Evolutionary conservation across 805 yeast genomes (phyloP).

Genomic region (Candida vartiovaarae): DNA sequence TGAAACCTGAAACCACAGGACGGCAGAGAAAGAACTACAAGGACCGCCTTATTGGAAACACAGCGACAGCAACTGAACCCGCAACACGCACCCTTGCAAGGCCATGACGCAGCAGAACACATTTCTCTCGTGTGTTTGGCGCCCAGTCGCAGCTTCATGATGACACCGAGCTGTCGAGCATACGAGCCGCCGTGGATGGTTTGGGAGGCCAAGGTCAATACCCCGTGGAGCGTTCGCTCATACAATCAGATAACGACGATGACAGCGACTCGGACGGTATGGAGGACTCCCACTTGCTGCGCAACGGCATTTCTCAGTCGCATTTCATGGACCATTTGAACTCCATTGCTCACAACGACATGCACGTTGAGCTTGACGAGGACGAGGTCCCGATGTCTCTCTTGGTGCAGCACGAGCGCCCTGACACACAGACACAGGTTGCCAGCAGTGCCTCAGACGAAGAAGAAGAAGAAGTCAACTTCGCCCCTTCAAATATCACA

Average conservation of each 20-base stretch:
- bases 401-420: slow-evolving; percentile 12
- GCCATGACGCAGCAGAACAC: slow-evolving; percentile 27
- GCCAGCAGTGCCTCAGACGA: not conserved
- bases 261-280: not conserved
- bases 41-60: too few species aligned
- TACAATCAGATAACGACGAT: slow-evolving; percentile 18
- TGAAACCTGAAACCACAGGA: too few species aligned
- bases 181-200: slow-evolving; percentile 10
- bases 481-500: slow-evolving; percentile 3
- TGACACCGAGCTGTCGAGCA: slow-evolving; percentile 16
- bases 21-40: too few species aligned
- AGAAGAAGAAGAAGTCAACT: not conserved
- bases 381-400: slow-evolving; percentile 19
- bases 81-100: not conserved
- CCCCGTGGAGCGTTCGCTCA: slow-evolving; percentile 14
- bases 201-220: slow-evolving; percentile 1
- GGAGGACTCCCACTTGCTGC: slow-evolving; percentile 5
- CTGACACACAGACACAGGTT: not conserved
- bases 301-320: slow-evolving; percentile 8
- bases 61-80: not conserved
- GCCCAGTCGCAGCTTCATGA: slow-evolving; percentile 25
- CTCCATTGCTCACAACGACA: slow-evolving; percentile 1
- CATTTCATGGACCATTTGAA: slow-evolving; percentile 7
- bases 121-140: slow-evolving; percentile 60
- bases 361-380: slow-evolving; percentile 2